Evolutionary conservation across 2,329 filamentous ascomycete genomes (phyloP).

Genomic region (Xylaria sp.): DNA sequence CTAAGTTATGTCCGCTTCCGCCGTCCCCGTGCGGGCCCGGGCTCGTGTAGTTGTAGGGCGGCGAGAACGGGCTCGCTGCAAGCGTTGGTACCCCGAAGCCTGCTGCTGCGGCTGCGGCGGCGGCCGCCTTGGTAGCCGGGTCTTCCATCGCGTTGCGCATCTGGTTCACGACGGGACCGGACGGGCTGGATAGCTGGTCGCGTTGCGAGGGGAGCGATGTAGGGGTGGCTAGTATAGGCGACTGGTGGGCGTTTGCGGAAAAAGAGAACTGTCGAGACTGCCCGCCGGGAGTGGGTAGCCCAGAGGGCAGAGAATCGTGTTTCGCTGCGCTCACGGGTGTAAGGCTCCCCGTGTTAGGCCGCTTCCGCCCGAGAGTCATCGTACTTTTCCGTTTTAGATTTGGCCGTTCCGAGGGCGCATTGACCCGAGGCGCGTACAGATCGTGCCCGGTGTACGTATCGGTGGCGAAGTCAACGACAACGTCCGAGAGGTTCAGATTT

Average conservation of each 20-base stretch:
- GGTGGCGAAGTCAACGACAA: slow-evolving; percentile 61
- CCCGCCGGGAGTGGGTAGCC: slow-evolving; percentile 34
- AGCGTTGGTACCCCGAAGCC: slow-evolving; percentile 41
- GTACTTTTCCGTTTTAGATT: slow-evolving; percentile 55
- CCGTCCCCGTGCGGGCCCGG: slow-evolving; percentile 39
- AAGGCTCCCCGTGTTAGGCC: slow-evolving; percentile 44
- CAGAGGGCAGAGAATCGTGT: slow-evolving; percentile 32
- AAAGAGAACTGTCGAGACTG: slow-evolving; percentile 46
- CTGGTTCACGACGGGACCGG: slow-evolving; percentile 35
- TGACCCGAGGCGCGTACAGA: slow-evolving; percentile 47
- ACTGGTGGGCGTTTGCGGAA: slow-evolving; percentile 42
- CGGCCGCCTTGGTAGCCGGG: slow-evolving; percentile 38
- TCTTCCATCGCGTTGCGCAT: slow-evolving; percentile 42
- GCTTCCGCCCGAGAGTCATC: slow-evolving; percentile 41
- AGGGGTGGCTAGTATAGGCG: slow-evolving; percentile 45
- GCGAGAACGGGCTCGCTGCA: slow-evolving; percentile 43
- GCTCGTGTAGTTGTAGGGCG: slow-evolving; percentile 46
- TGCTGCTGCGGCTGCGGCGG: slow-evolving; percentile 41
- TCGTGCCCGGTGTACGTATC: slow-evolving; percentile 58
- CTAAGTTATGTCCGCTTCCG: slow-evolving; percentile 34
- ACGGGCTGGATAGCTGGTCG: slow-evolving; percentile 34
- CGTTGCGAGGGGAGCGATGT: slow-evolving; percentile 41
- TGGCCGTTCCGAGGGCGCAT: slow-evolving; percentile 38
- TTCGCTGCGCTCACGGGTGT: slow-evolving; percentile 39
- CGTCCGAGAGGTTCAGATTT: slow-evolving; percentile 72